Evolutionary conservation across 257 asterid species (phyloP), one percentile per base, ranked within the genome.

Genomic region (Plantago major): DNA sequence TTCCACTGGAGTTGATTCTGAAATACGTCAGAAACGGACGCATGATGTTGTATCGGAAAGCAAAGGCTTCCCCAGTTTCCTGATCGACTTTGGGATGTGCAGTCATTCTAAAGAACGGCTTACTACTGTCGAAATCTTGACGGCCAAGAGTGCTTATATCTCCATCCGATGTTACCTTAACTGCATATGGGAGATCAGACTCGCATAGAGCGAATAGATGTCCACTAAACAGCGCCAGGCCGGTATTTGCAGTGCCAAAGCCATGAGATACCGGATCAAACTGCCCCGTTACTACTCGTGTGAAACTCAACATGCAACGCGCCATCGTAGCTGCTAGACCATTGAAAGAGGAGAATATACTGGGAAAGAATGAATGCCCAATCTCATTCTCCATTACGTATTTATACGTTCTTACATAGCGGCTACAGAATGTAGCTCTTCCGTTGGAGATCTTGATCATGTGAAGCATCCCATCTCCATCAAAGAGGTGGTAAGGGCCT

Each of bases 391-490:
- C 86, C 0, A 38, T 40, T 0, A 1, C 16, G 79, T 78, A 84
- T 51, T 84, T 84, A 56, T 84, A 67, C 6, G 95, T 87, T 63
- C 72, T 64, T 1, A 84, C 86, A 16, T 63, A 87, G 12, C 95
- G 84, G 67, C 93, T 82, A 65, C 86, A 84, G 13, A 82, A 62
- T 7, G 63, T 73, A 16, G 89, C 87, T 56, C 42, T 67, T n/a
- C 95, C 87, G 16, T 50, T 30, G 11, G 80, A 73, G 54, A 86
- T 78, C 46, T 42, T 81, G 60, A 83, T 13, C 4, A 77, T 55
- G 58, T 82, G 95, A 22, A 87, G 88, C 95, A 87, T 87, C 30
- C 92, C 89, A 43, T 87, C 95, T 0, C 95, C 95, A n/a, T 87
- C 90, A 5, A 76, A 84, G 6, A 78, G 63, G 64, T 87, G 92